phyloP scores from a whole-genome alignment of 1,284 basidiomycete species.

The Singerocomus inundabilis region DNA sequence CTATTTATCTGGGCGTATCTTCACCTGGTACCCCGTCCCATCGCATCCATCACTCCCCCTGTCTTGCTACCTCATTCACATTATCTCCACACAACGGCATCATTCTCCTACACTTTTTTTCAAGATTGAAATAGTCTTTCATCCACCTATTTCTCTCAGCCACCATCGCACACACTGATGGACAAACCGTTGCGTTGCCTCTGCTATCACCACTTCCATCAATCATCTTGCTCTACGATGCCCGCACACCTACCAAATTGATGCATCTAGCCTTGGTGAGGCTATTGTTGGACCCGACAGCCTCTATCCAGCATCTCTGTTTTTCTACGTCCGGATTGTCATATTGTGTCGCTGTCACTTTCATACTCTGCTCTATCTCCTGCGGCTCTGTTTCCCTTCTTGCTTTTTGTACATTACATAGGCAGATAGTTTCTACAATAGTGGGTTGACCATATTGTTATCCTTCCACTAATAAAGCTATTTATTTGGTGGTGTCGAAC shows the following conservation, averaged over 20 bases:
- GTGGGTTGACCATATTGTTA: constrained; percentile 55
- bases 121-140: constrained; percentile 17
- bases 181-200: constrained; percentile 20
- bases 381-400: constrained; percentile 13
- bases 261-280: constrained; percentile 9
- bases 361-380: constrained; percentile 26
- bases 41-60: constrained; percentile 23
- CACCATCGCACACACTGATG: constrained; percentile 19
- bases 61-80: constrained; percentile 29
- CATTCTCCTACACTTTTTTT: constrained; percentile 25
- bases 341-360: constrained; percentile 21
- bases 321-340: constrained; percentile 24
- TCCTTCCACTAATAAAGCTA: constrained; percentile 41
- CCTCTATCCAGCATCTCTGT: constrained; percentile 20
- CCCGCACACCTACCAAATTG: constrained; percentile 11
- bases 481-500: constrained; percentile 24
- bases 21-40: constrained; percentile 24
- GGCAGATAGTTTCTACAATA: constrained; percentile 46
- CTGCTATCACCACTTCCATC: constrained; percentile 13
- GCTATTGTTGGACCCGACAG: constrained; percentile 20
- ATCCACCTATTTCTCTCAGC: constrained; percentile 12
- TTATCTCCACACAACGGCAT: constrained; percentile 32
- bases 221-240: constrained; percentile 15
- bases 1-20: constrained; percentile 34
- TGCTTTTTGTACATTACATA: constrained; percentile 38